Base-by-base conservation (phyloP, 225 moss, liverwort and hornwort genomes). In the Bryum argenteum region DNA sequence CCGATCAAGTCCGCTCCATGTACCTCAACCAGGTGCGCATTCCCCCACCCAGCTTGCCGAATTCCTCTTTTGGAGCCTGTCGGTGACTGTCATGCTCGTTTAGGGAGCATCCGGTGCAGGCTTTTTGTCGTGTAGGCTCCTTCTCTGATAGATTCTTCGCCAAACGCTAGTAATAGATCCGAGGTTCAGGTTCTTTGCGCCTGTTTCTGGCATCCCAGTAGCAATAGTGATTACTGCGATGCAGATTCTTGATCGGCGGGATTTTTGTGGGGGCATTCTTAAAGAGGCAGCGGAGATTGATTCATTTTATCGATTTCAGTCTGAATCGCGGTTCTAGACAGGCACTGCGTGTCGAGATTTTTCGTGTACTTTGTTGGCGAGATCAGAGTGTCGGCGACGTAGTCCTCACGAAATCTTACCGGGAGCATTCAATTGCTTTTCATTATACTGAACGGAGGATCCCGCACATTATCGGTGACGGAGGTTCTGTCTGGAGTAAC, bases 1-100 rank as follows among this genome's bases (percentile, higher is more conserved):
- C 96, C 11, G 71, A 79, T 26, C 89, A 80, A 2, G 83, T 94
- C 18, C 58, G 43, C 21, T 66, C 76, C 77, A 89, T 92, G 96
- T 62, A 38, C 63, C 58, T 72, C 67, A 71, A 70, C 8, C 66
- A 93, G 91, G 96, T 96, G 71, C 62, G 69, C 48, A 17, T 48
- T 48, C 6, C 48, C n/a, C 17, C 16, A 17, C 17, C 17, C 17
- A 33, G 5, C 17, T 48, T 48, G 48, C 48, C 16, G 16, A 48
- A 48, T 48, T 48, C 48, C 17, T 17, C 48, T 48, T 17, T 48
- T 16, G 17, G 16, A 48, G 48, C 48, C 1, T 48, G 17, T 48
- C 48, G 48, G 48, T 48, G 48, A 15, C 7, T 17, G 8, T 48
- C 11, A 19, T 39, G 4, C 21, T 33, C n/a, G 48, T 8, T 17